Base-by-base conservation (phyloP, 2,329 filamentous ascomycete genomes). In the Coniosporium tulheliwenetii region DNA sequence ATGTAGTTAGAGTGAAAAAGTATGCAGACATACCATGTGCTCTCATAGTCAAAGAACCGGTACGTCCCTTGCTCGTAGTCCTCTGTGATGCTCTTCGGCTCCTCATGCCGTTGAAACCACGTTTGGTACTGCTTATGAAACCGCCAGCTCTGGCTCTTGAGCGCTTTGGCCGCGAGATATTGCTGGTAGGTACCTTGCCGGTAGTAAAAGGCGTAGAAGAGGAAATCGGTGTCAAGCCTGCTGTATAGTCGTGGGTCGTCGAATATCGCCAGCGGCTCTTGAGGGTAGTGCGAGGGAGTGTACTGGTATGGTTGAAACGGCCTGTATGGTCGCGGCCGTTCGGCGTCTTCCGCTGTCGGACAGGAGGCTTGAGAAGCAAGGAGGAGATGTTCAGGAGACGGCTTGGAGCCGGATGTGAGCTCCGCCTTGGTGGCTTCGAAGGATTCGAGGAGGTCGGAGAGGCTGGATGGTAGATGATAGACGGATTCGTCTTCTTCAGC, bases 81-180 rank as follows among this genome's bases (percentile, higher is more conserved):
- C 62, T 98, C 91, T 0, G 91, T 96, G 55, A 98, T 98, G 52
- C 79, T 87, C 70, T 98, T 98, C 13, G 91, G 91, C 66, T 98
- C 91, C 57, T 98, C 91, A 50, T 98, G 91, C 39, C 91, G 75
- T 62, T 98, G 91, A 56, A 98, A 98, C 91, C 91, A 98, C 1
- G 91, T 98, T 62, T 94, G 91, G 58, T 98, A 98, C 61, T 96
- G 91, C 69, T 98, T 98, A 66, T 98, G 91, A 60, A 98, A 98
- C 42, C 91, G 76, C 91, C 91, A 98, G 62, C 87, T 95, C 62
- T 98, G 91, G 49, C 89, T 84, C 65, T 98, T 98, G 40, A 98
- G 67, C n/a, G 91, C 85, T 63, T 93, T 94, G 10, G 91, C 91
- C 1, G 91, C 86, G 44, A 96, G 71, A 56, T 87, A 95, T 59